Base-by-base conservation (phyloP, 805 yeast genomes). In the Saccharomyces paradoxus region DNA sequence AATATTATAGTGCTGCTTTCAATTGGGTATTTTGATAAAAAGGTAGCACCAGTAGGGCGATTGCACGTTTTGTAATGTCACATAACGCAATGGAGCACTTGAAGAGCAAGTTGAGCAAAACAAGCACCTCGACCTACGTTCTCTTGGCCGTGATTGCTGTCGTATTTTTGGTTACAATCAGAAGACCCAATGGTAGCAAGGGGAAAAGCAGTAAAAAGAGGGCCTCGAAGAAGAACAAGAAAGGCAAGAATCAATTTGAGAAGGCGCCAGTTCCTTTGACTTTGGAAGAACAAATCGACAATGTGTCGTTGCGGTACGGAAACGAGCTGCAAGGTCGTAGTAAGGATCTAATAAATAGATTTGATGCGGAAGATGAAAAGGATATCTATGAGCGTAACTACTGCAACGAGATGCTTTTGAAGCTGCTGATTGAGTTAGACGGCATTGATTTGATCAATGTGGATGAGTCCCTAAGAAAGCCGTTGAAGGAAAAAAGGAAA, bases 321-420 rank as follows among this genome's bases (percentile, higher is more conserved):
- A 58, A 60, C 14, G 70, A 68, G 31, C 69, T 62, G 54, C 60
- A 59, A 50, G 54, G 50, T 1, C 65, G 66, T 12, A 60, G 69
- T 22, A 50, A 54, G 13, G 50, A 56, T 29, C 54, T 67, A 10
- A 30, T 62, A 9, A 61, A 57, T 27, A 55, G 53, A 1, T 70
- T 57, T 52, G 61, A 67, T 32, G 48, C 60, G 4, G 30, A 46
- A 17, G 59, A 64, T 27, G 71, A 68, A 41, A 62, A 68, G 46
- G 55, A 62, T 17, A 58, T 57, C 9, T 84, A 81, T 66, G 78
- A 79, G 63, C 77, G 74, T 60, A 77, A 79, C 52, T 86, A 76
- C 65, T 82, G 75, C 66, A 85, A 83, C 61, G 95, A 87, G 67
- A 78, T 79, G 76, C 70, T 87, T 47, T 72, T 87, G 66, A 85